These are phyloP conservation scores for Paspalum notatum DNA, from an alignment of 176 grass and related monocot genomes.

Conservation along the genomic window DNA sequence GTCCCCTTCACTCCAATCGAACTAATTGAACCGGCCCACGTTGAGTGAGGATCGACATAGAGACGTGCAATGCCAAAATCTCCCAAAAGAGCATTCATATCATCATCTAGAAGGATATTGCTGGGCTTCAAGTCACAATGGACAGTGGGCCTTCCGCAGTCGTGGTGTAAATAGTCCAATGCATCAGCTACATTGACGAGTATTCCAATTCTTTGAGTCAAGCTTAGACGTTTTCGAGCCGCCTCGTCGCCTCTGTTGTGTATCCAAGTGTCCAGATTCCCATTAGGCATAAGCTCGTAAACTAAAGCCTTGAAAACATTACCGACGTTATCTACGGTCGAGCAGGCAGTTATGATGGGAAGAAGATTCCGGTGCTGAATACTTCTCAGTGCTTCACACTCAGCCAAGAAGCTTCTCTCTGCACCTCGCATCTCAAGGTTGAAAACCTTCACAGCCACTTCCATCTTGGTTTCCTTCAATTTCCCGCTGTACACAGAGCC, in stretches of 20 bases:
- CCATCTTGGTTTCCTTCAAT: not conserved
- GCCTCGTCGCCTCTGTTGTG: conserved; percentile 5
- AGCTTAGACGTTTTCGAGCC: conserved; percentile 30
- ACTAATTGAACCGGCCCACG: not conserved
- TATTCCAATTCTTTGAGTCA: conserved; percentile 45
- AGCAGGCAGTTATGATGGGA: conserved; percentile 50
- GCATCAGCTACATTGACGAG: conserved; percentile 41
- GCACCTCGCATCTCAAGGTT: conserved; percentile 39
- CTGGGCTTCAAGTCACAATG: conserved; percentile 61
- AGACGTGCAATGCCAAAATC: conserved; percentile 57
- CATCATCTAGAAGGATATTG: conserved; percentile 55
- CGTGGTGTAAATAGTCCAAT: conserved; percentile 53
- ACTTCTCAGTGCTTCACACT: conserved; percentile 52
- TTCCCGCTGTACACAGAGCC: conserved; percentile 58
- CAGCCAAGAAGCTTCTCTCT: conserved; percentile 51
- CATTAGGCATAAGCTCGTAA: conserved; percentile 53
- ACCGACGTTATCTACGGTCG: conserved; percentile 31
- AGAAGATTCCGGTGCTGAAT: conserved; percentile 64
- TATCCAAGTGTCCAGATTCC: conserved; percentile 4
- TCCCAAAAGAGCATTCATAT: conserved; percentile 54
- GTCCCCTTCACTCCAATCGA: conserved; percentile 39
- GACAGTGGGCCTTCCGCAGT: conserved; percentile 26
- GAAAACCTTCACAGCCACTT: conserved; percentile 56
- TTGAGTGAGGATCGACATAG: not conserved
- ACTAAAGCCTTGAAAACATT: conserved; percentile 62